Percentiles rank a stretch among this genome's conserved stretches.
These are phyloP conservation scores for Salvia miltiorrhiza DNA, from an alignment of 257 asterid species.

Conservation along the genomic window DNA sequence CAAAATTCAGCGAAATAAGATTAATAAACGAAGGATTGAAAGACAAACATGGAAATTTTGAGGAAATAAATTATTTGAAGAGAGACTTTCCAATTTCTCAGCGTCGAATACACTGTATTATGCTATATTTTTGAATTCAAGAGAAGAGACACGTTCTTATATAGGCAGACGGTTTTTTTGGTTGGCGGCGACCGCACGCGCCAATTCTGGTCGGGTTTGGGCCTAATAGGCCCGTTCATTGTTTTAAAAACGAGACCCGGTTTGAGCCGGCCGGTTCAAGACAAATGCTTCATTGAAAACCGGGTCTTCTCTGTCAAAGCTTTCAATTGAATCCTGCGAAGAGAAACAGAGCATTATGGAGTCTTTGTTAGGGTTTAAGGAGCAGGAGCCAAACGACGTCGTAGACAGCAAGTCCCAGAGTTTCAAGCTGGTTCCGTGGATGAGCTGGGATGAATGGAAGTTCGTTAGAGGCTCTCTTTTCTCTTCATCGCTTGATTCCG, in stretches of 20 bases:
- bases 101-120: neutral
- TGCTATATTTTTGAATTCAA: neutral
- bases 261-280: neutral
- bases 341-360: constrained; percentile 34
- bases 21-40: neutral
- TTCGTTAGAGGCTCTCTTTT: constrained; percentile 56
- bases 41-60: neutral
- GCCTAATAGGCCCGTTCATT: no score
- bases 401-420: constrained; percentile 34
- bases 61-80: neutral
- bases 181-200: no score
- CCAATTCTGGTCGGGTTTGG: no score
- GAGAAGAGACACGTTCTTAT: constrained; percentile 1
- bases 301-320: neutral
- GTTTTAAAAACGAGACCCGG: no score
- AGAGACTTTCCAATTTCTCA: neutral
- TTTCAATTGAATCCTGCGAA: neutral
- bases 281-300: neutral
- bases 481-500: constrained; percentile 51
- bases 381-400: constrained; percentile 33
- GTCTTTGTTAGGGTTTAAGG: constrained; percentile 50
- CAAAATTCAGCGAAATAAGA: neutral
- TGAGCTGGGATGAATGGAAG: constrained; percentile 84
- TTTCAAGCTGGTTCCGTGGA: constrained; percentile 81
- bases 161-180: neutral